These are phyloP conservation scores for Plantago coronopus DNA, from an alignment of 305 asterid species.

Conservation along the genomic window DNA sequence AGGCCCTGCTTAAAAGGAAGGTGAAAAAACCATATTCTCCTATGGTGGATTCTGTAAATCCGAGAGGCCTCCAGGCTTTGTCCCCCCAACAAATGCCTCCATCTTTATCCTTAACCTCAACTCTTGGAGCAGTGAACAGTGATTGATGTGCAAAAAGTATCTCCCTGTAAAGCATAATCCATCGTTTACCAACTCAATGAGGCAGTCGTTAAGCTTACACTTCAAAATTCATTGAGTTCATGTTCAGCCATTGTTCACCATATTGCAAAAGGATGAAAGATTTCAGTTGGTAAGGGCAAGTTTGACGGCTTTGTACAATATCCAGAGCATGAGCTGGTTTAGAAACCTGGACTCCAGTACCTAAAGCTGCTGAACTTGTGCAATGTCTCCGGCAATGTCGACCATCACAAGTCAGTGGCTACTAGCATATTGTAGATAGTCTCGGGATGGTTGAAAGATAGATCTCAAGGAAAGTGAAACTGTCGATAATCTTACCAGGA, in stretches of 20 bases:
- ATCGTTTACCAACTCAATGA: not conserved
- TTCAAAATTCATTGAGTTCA: not conserved
- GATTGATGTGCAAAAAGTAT: conserved; percentile 32
- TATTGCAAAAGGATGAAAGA: not conserved
- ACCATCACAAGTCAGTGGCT: too few relatives aligned
- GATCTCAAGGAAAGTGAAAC: not conserved
- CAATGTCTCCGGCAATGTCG: not conserved
- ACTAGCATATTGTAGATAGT: too few relatives aligned
- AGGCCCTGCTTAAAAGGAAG: conserved; percentile 69
- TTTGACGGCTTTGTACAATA: not conserved
- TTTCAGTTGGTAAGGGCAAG: not conserved
- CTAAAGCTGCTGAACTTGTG: not conserved
- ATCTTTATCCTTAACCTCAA: conserved; percentile 44
- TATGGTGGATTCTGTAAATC: conserved; percentile 36
- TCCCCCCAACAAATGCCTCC: conserved; percentile 83
- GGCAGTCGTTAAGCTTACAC: not conserved
- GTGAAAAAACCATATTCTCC: conserved; percentile 88
- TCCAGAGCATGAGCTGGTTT: not conserved
- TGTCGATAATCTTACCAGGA: not conserved
- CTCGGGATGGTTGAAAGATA: not conserved
- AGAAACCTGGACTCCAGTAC: not conserved
- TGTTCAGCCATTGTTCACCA: not conserved
- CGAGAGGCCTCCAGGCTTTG: conserved; percentile 38
- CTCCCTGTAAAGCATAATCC: not conserved
- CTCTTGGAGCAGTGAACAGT: conserved; percentile 66